Evolutionary conservation across 371 early-diverging fungal species (phyloP).

Genomic region (Apophysomyces ossiformis): DNA sequence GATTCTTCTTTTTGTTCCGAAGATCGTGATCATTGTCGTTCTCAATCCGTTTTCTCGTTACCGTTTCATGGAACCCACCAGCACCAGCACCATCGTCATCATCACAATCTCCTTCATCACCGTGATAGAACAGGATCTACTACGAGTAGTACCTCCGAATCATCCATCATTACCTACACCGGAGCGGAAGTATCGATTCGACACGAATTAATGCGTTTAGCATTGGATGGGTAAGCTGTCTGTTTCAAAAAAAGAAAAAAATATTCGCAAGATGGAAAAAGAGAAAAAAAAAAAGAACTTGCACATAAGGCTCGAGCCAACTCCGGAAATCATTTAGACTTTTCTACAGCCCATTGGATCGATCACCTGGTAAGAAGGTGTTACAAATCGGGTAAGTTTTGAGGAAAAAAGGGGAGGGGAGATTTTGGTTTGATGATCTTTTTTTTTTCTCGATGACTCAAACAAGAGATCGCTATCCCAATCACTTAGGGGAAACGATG

Average conservation of each 20-base stretch:
- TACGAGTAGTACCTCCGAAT: no score
- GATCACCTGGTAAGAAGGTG: conserved; percentile 1
- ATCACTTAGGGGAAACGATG: conserved; percentile 3
- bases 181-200: conserved; percentile 20
- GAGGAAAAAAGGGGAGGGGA: no score
- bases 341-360: conserved; percentile 21
- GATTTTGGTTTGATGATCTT: not conserved
- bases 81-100: not conserved
- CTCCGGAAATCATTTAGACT: conserved; percentile 1
- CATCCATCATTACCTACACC: conserved; percentile 9
- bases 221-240: conserved; percentile 25
- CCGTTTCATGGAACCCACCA: conserved; percentile 13
- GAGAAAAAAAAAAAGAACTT: not conserved
- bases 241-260: no score
- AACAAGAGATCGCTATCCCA: not conserved
- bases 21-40: conserved; percentile 5
- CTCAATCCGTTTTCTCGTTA: conserved; percentile 23
- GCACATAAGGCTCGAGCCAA: not conserved
- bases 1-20: not conserved
- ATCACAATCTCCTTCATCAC: no score
- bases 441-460: conserved; percentile 4
- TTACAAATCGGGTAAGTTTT: not conserved
- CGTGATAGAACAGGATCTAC: no score
- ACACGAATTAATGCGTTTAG: conserved; percentile 28
- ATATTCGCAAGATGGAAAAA: no score